These are phyloP conservation scores for Xenoacremonium recifei DNA, from an alignment of 2,329 filamentous ascomycete species.

Conservation along the genomic window DNA sequence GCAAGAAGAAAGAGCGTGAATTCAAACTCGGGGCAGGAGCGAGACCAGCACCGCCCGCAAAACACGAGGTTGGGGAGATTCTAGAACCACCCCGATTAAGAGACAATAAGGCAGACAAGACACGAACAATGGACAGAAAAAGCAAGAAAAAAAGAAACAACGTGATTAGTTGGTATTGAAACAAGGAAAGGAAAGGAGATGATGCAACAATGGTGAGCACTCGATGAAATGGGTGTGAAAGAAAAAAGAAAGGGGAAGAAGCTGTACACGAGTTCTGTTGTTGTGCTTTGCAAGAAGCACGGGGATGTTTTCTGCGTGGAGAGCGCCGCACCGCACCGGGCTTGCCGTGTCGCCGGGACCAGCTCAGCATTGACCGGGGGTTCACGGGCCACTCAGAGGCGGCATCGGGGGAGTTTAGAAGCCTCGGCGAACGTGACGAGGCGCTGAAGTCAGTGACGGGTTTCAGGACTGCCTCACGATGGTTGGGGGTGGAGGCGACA, in stretches of 20 bases:
- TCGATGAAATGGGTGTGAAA: too few relatives aligned
- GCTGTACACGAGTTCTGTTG: too few relatives aligned
- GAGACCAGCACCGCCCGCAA: background rate
- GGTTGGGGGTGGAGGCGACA: too few relatives aligned
- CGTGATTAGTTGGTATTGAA: too few relatives aligned
- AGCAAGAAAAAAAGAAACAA: background rate
- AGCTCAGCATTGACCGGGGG: too few relatives aligned
- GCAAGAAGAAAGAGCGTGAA: background rate
- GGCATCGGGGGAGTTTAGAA: background rate
- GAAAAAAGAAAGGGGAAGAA: too few relatives aligned
- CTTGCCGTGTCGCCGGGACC: too few relatives aligned
- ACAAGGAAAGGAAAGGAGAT: too few relatives aligned
- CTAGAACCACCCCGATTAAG: background rate
- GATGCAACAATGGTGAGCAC: too few relatives aligned
- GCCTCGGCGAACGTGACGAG: background rate
- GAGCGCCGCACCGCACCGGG: too few relatives aligned
- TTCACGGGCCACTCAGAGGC: background rate
- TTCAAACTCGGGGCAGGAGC: background rate
- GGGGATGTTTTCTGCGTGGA: too few relatives aligned
- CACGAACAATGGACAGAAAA: background rate
- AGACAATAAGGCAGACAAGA: background rate
- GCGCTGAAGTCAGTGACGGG: background rate
- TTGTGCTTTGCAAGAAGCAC: too few relatives aligned
- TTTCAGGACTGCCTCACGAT: background rate
- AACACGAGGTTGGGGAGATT: background rate